phyloP scores from a whole-genome alignment of 129 eudicot genomes.

The Scalesia atractyloides region DNA sequence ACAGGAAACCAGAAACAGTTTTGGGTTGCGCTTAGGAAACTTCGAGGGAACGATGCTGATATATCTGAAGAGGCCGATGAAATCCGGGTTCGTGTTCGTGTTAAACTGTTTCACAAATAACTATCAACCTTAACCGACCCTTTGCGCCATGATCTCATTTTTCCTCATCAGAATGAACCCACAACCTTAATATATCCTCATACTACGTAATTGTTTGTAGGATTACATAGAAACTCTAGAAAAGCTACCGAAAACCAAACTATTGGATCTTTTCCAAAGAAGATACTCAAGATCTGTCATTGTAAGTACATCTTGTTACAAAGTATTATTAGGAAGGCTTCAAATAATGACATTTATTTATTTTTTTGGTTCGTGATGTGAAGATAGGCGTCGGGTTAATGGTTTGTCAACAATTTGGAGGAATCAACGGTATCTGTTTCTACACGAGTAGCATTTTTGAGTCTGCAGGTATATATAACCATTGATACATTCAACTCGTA shows the following conservation, averaged over 20 bases:
- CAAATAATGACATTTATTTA: neutral
- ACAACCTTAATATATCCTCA: neutral
- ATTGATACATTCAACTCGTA: neutral
- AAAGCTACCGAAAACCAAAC: constrained; percentile 48
- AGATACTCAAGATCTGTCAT: constrained; percentile 48
- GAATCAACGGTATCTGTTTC: constrained; percentile 85
- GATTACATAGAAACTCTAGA: constrained; percentile 53
- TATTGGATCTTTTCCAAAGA: constrained; percentile 54
- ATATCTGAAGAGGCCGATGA: constrained; percentile 55
- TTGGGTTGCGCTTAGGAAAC: constrained; percentile 43
- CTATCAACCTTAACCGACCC: neutral
- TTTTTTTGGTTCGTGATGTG: constrained; percentile 1
- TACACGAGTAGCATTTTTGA: constrained; percentile 79
- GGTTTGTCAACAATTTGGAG: constrained; percentile 88
- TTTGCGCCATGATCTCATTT: neutral
- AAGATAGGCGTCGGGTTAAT: constrained; percentile 90
- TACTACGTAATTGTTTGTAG: constrained; percentile 31
- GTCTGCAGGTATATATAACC: constrained; percentile 53
- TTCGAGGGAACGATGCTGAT: constrained; percentile 55
- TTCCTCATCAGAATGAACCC: neutral
- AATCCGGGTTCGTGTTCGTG: constrained; percentile 42
- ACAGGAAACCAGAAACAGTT: constrained; percentile 52
- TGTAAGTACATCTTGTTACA: constrained; percentile 37
- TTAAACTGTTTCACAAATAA: neutral
- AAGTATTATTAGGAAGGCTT: neutral